Evolutionary conservation across 441 rosid genomes (phyloP), one percentile per base, ranked within the genome.

Genomic region (Pelargonium citronellum): DNA sequence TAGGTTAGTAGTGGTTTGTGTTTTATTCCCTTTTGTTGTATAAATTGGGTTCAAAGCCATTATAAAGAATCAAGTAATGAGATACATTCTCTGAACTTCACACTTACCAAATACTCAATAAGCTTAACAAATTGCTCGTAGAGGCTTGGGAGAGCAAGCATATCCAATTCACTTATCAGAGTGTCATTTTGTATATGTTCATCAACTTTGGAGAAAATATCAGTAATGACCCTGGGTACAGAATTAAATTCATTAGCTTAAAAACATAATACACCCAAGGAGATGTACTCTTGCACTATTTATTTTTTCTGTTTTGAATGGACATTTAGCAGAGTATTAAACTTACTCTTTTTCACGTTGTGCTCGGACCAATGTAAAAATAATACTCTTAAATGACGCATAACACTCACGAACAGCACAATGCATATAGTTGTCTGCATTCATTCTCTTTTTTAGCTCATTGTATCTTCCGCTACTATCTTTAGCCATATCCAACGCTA

Each of bases 401-500:
- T 91, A 95, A 83, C 99, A 95, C 81, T 95, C 98, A 70, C 84
- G 69, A 74, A 95, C 92, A 74, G 99, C 99, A 78, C 92, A 92
- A 64, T 83, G 85, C 99, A 88, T 95, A 77, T 95, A 95, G 51
- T 17, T 39, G 80, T 91, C 97, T 69, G 66, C 64, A 47, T 72
- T 91, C 74, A 95, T 87, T 83, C 97, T 87, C 84, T 91, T 95
- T 78, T 64, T 87, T 73, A 95, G 92, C 86, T 95, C 99, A 72
- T 84, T 79, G 75, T 89, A 98, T 75, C 91, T 89, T 20, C 95
- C 94, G 78, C 81, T 84, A 80, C 98, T 95, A 77, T 91, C 99
- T 79, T 95, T 95, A 43, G 99, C 99, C 99, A 95, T 95, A 85
- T 95, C 99, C 69, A 95, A 78, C 5, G 99, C 99, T 77, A 95